Evolutionary conservation across 495 filamentous ascomycete species (phyloP).

Genomic region (Penicillium nucicola): DNA sequence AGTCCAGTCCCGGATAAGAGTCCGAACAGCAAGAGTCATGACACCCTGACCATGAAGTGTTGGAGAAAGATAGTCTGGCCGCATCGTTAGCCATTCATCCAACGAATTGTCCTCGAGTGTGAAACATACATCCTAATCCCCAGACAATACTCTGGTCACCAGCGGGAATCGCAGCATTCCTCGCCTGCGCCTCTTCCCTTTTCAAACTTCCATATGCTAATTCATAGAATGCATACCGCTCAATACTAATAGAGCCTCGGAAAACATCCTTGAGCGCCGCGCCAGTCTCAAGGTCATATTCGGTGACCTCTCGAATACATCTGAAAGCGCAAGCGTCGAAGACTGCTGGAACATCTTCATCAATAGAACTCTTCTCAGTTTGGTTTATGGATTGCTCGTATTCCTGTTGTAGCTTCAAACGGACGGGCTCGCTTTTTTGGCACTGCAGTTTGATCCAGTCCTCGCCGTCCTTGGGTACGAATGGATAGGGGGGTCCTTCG

Average conservation of each 20-base stretch:
- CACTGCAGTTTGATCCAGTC: slow-evolving; percentile 5
- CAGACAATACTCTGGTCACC: slow-evolving; percentile 22
- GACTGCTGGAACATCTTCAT: not conserved
- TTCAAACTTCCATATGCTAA: slow-evolving; percentile 10
- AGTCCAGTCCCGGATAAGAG: slow-evolving; percentile 22
- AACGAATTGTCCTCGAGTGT: no score
- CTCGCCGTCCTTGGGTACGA: slow-evolving; percentile 13
- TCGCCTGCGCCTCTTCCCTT: slow-evolving; percentile 7
- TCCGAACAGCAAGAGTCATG: slow-evolving; percentile 21
- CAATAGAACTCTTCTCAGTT: not conserved
- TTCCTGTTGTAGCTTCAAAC: slow-evolving; percentile 1
- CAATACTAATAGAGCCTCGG: slow-evolving; percentile 19
- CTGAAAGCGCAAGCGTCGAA: slow-evolving; percentile 23
- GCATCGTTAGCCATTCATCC: not conserved
- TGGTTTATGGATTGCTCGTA: not conserved
- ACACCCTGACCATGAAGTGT: slow-evolving; percentile 24
- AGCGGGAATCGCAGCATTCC: slow-evolving; percentile 15
- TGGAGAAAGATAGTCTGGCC: slow-evolving; percentile 21
- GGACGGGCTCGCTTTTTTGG: not conserved
- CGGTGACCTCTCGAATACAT: slow-evolving; percentile 20
- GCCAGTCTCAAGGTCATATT: slow-evolving; percentile 3
- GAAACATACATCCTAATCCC: slow-evolving; percentile 22
- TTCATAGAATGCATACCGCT: slow-evolving; percentile 26
- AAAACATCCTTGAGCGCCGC: slow-evolving; percentile 10
- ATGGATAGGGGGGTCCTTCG: slow-evolving; percentile 21